These are phyloP conservation scores for Aspergillus panamensis DNA, from an alignment of 495 filamentous ascomycete genomes.

Conservation along the genomic window DNA sequence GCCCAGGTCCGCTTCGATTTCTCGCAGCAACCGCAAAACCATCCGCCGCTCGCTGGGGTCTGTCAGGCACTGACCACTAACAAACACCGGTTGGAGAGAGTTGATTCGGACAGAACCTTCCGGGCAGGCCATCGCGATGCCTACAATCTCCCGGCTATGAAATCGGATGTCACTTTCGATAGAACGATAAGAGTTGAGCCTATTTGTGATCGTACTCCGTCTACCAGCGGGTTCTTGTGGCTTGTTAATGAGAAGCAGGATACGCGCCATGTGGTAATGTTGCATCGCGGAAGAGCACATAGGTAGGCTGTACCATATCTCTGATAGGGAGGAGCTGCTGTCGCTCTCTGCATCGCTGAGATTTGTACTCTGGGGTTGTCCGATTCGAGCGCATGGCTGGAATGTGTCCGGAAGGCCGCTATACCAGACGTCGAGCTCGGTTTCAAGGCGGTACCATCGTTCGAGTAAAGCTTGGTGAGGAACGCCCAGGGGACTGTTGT, in stretches of 20 bases:
- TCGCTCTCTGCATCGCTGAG: conserved; percentile 24
- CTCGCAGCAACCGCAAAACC: conserved; percentile 51
- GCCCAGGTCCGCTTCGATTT: conserved; percentile 56
- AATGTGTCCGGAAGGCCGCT: conserved; percentile 56
- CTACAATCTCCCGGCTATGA: conserved; percentile 57
- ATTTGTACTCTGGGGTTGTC: conserved; percentile 19
- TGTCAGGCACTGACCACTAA: conserved; percentile 56
- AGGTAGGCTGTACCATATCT: conserved; percentile 60
- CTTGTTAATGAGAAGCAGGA: conserved; percentile 59
- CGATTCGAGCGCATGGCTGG: conserved; percentile 46
- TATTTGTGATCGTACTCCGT: conserved; percentile 46
- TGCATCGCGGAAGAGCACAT: conserved; percentile 65
- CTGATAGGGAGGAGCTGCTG: conserved; percentile 44
- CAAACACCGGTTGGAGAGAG: conserved; percentile 58
- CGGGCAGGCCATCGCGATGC: conserved; percentile 52
- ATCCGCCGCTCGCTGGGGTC: conserved; percentile 48
- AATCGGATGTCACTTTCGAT: conserved; percentile 51
- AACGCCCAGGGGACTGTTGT: conserved; percentile 43
- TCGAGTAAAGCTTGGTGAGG: conserved; percentile 53
- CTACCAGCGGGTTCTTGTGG: conserved; percentile 54
- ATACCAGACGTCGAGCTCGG: conserved; percentile 58
- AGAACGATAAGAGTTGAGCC: conserved; percentile 51
- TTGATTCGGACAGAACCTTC: conserved; percentile 56
- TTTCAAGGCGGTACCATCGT: conserved; percentile 52
- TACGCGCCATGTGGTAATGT: conserved; percentile 62